Evolutionary conservation across 73 alveolate species (phyloP), one percentile per base, ranked within the genome.

Genomic region (Paramecium primaurelia): DNA sequence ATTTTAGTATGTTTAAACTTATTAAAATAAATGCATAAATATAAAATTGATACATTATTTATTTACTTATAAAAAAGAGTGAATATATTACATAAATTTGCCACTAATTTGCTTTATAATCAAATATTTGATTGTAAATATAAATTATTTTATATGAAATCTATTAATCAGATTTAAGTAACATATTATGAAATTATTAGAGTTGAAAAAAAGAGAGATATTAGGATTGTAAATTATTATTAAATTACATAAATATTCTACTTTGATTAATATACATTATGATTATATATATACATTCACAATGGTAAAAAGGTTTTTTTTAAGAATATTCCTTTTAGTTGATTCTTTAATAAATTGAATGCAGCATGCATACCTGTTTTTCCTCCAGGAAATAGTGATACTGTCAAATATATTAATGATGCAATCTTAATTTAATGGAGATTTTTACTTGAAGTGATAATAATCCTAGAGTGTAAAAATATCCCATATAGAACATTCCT

Each of bases 401-500:
- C 60, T 10, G 47, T 42, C 40, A 75, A 75, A 75, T 75, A 75
- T 12, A 75, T 36, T 20, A 75, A 42, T 1, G 88, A 16, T 16
- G 60, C 38, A 38, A 75, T 75, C 88, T 75, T 36, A n/a, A 36
- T 38, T 75, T 16, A 38, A 12, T 4, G 34, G 4, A 36, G 2
- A 36, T 36, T 7, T 22, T 75, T 75, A 75, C 88, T 75, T 75
- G 59, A 36, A 37, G 16, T 11, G 68, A 36, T 75, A 75, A 25
- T 14, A 75, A 26, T 30, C 22, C 34, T 11, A 75, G 59, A 12
- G 88, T 75, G 30, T 75, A 75, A 75, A 75, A 75, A 16, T 75
- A 75, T 9, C 88, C 88, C 30, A 75, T 75, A 75, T 75, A 75
- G n/a, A 75, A 36, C 58, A 75, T 42, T 75, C 88, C 88, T 38